A percentile compares a stretch with the other conserved stretches of the same genome.
These are phyloP conservation scores for Brasilioporus rufonigricans DNA, from an alignment of 768 basidiomycete species.

Conservation along the genomic window DNA sequence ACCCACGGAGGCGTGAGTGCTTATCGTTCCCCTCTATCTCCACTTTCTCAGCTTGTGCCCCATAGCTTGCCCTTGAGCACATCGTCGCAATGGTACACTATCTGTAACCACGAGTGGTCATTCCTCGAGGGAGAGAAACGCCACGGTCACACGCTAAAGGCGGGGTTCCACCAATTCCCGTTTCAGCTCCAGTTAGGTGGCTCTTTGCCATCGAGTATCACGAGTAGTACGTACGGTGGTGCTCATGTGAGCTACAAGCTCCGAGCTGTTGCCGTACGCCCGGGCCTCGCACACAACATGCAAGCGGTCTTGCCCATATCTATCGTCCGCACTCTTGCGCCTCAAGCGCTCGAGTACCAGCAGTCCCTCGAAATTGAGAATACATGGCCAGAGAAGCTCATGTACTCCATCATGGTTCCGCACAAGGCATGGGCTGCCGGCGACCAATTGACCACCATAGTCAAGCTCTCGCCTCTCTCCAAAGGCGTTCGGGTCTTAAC, in stretches of 20 bases:
- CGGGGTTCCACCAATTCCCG: slow-evolving; percentile 91
- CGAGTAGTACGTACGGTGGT: slow-evolving; percentile 51
- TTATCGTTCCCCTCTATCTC: slow-evolving; percentile 3
- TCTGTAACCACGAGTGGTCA: slow-evolving; percentile 88
- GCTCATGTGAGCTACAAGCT: slow-evolving; percentile 86
- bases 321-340: slow-evolving; percentile 69
- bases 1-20: slow-evolving; percentile 56
- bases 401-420: slow-evolving; percentile 91
- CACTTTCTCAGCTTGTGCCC: neutral
- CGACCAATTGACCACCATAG: slow-evolving; percentile 73
- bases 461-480: slow-evolving; percentile 83
- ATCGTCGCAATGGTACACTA: slow-evolving; percentile 50
- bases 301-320: slow-evolving; percentile 58
- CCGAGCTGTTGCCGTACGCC: slow-evolving; percentile 76
- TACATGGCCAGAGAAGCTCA: slow-evolving; percentile 96
- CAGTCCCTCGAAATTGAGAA: slow-evolving; percentile 95
- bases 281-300: slow-evolving; percentile 71
- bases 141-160: slow-evolving; percentile 87
- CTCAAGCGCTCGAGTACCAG: slow-evolving; percentile 91
- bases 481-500: slow-evolving; percentile 78
- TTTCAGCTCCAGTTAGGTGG: slow-evolving; percentile 88
- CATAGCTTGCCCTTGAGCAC: slow-evolving; percentile 20
- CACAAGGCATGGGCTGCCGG: slow-evolving; percentile 96
- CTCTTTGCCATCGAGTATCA: slow-evolving; percentile 75
- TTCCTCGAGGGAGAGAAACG: slow-evolving; percentile 84